Evolutionary conservation across 495 filamentous ascomycete species (phyloP).

Genomic region (Eremomyces bilateralis): DNA sequence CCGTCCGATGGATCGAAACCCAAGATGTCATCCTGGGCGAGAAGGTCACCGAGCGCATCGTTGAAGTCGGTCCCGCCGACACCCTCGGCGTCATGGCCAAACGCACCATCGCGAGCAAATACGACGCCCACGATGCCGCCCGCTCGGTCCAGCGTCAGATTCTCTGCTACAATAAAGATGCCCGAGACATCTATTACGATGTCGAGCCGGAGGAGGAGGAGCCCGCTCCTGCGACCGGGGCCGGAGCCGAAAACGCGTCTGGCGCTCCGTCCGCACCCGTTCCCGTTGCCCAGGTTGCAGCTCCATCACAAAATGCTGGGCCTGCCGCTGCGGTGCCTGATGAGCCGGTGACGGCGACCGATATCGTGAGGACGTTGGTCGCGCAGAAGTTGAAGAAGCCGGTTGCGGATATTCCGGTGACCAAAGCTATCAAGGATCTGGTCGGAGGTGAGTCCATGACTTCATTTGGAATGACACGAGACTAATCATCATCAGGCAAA

Average conservation of each 20-base stretch:
- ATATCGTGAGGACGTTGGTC: constrained; percentile 73
- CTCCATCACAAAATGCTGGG: constrained; percentile 50
- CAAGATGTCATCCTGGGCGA: constrained; percentile 98
- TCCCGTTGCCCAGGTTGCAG: constrained; percentile 31
- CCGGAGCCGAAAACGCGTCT: constrained; percentile 28
- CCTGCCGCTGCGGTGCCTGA: constrained; percentile 81
- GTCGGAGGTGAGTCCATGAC: constrained; percentile 92
- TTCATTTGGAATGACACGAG: no score
- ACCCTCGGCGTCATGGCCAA: constrained; percentile 98
- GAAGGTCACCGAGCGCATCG: constrained; percentile 86
- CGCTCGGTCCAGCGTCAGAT: constrained; percentile 91
- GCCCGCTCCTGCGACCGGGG: constrained; percentile 36
- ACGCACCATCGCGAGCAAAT: constrained; percentile 86
- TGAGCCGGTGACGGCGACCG: constrained; percentile 64
- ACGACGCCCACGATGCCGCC: constrained; percentile 96
- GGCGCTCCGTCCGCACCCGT: constrained; percentile 31
- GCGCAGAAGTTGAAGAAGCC: constrained; percentile 99
- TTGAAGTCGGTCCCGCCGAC: constrained; percentile 92
- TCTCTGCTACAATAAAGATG: constrained; percentile 97
- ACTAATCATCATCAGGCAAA: no score
- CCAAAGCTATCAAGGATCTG: constrained; percentile 96
- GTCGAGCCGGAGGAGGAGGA: constrained; percentile 91
- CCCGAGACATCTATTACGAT: constrained; percentile 98
- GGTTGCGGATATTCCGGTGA: constrained; percentile 68
- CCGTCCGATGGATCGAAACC: constrained; percentile 97